Percentiles rank a stretch among this genome's conserved stretches.
Evolutionary conservation across 2,329 filamentous ascomycete genomes (phyloP).

Genomic region (Lecanoromycetidae sp.): DNA sequence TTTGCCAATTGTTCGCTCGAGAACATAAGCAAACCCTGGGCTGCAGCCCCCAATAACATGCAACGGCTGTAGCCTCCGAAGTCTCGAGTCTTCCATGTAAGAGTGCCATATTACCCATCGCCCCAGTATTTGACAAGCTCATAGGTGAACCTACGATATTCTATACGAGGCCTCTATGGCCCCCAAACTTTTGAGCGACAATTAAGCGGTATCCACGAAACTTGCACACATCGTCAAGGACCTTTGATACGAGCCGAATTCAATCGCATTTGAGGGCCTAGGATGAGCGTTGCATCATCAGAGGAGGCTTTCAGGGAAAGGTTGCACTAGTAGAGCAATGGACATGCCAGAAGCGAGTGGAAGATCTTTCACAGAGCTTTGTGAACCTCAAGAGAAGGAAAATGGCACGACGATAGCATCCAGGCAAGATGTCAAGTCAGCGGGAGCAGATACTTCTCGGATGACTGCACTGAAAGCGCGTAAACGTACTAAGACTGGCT

Average conservation of each 20-base stretch:
- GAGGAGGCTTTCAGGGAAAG: neutral
- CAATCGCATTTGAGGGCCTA: neutral
- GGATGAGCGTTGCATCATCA: neutral
- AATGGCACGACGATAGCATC: neutral
- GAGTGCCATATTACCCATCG: neutral
- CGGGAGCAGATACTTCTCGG: neutral
- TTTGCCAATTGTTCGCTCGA: neutral
- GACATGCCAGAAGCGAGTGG: conserved; percentile 7
- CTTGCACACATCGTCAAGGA: no score
- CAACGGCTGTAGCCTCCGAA: conserved; percentile 2
- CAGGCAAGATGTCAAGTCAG: neutral
- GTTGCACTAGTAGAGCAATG: neutral
- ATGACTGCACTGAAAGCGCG: conserved; percentile 13
- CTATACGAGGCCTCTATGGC: neutral
- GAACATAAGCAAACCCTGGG: neutral
- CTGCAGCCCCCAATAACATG: conserved; percentile 9
- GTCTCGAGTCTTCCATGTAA: neutral
- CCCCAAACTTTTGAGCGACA: neutral
- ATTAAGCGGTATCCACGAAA: no score
- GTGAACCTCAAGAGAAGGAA: neutral
- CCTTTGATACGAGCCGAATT: no score
- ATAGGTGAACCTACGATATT: neutral
- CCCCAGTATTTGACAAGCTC: conserved; percentile 1
- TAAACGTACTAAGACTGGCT: conserved; percentile 83
- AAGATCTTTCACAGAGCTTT: neutral